Evolutionary conservation across 2,329 filamentous ascomycete species (phyloP).

Genomic region (Pseudogymnoascus sp.): DNA sequence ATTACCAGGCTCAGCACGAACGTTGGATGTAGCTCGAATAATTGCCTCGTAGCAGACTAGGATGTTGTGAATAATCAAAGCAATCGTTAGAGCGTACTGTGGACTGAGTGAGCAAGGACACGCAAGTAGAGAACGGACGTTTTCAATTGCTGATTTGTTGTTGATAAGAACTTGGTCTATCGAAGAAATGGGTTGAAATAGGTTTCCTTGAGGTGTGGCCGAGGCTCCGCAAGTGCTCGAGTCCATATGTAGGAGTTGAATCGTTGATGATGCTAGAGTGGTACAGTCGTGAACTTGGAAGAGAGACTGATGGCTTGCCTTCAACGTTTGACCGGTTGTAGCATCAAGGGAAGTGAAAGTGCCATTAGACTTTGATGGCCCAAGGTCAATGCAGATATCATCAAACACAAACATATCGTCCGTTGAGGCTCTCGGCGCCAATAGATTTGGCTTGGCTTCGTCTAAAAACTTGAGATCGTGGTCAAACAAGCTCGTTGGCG

Average conservation of each 20-base stretch:
- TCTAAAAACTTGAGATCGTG: not conserved
- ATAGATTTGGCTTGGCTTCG: not conserved
- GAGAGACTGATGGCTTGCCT: not conserved
- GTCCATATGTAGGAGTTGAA: not conserved
- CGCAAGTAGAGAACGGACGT: not conserved
- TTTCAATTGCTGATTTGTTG: slow-evolving; percentile 4
- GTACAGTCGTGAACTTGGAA: not conserved
- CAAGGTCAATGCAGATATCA: not conserved
- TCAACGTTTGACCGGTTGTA: not conserved
- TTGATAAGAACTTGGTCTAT: slow-evolving; percentile 2
- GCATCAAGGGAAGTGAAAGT: not conserved
- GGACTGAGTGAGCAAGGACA: not conserved
- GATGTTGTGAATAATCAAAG: not conserved
- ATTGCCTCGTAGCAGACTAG: not conserved
- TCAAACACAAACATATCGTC: not conserved
- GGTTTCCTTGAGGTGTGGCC: not conserved
- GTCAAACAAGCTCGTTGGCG: not conserved
- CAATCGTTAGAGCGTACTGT: not conserved
- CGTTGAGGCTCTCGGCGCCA: not conserved
- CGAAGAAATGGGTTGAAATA: not conserved
- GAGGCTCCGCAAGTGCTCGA: not conserved
- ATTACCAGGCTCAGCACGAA: not conserved
- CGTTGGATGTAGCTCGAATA: not conserved
- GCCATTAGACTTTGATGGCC: not conserved
- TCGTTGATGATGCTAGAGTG: not conserved